Percentiles rank a stretch among this genome's conserved stretches.
Conservation (phyloP, 139 green algal genomes). For the Microglena sp. region DNA sequence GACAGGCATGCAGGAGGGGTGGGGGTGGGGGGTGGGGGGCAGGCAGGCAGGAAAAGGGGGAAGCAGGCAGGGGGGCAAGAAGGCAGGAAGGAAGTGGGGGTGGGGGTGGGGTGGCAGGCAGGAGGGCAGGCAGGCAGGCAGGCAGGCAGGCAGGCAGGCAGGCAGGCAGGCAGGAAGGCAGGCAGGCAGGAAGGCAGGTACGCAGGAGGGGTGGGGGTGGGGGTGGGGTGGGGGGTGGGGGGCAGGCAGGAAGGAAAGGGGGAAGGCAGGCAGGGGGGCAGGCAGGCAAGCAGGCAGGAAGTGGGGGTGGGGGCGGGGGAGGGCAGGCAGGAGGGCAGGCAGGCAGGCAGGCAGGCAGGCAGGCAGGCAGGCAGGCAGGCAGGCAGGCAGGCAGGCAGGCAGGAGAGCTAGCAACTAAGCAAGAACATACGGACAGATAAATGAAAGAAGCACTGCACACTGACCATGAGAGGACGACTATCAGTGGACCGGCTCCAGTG, state of each 20-base stretch:
- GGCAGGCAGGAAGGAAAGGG: slow-evolving; percentile 7
- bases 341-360: slow-evolving; percentile 13
- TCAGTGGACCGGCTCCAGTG: no score
- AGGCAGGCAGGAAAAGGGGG: no score
- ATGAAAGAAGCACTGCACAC: background rate
- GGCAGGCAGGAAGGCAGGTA: slow-evolving; percentile 4
- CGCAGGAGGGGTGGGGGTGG: no score
- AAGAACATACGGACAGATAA: background rate
- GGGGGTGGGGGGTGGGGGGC: no score
- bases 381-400: background rate
- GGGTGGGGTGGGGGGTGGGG: no score
- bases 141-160: slow-evolving; percentile 1
- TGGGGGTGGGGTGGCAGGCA: no score
- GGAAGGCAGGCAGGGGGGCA: slow-evolving; percentile 9
- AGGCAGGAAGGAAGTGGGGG: no score
- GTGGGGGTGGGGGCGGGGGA: background rate
- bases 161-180: slow-evolving; percentile 8
- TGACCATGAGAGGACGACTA: no score
- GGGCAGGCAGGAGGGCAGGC: slow-evolving; percentile 8
- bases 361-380: background rate
- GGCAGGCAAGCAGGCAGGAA: slow-evolving; percentile 10
- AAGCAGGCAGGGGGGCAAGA: no score
- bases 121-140: slow-evolving; percentile 6
- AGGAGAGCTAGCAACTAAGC: background rate
- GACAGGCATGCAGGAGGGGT: no score